Evolutionary conservation across 2,329 filamentous ascomycete species (phyloP), one percentile per base, ranked within the genome.

Genomic region (Scedosporium dehoogii): DNA sequence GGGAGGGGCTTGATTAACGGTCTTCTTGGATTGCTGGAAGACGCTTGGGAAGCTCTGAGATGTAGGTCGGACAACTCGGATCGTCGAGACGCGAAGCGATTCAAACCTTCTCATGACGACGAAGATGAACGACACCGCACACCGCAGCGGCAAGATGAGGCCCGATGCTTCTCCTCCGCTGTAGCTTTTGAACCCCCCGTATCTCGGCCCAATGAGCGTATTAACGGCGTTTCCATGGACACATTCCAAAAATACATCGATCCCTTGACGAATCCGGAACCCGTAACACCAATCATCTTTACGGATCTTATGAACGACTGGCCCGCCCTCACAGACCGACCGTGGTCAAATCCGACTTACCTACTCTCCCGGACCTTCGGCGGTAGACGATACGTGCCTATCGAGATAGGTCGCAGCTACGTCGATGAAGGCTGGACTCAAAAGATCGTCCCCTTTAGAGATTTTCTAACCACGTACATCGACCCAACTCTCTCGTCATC

Each of bases 351-450:
- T n/a, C 86, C 87, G 0, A 76, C 78, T 0, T 96, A 97, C 72
- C 85, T 96, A 63, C 78, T 91, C 10, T 79, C 83, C 10, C 81
- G 79, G 62, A 97, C 92, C 0, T 85, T 96, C 42, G 82, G 79
- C 2, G 94, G 94, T 0, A 79, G 86, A 38, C 82, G 94, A 10
- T 81, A 96, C 0, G 90, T 97, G 0, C 93, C 93, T 0, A 83
- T 97, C 3, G 92, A 97, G 72, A 74, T 94, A 1, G 93, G 94
- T 0, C 80, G 89, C 57, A 94, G 89, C 70, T 99, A 97, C 70
- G 92, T 91, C 1, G 91, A 96, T 66, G 82, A 84, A 21, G 87
- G 81, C 23, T 97, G 93, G 92, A 86, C 87, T 0, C 93, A 97
- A 73, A 83, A 85, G 62, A 85, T 97, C 27, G 82, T 96, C 58